Evolutionary conservation across 2,329 filamentous ascomycete species (phyloP).

Genomic region (Sporothrix luriei): DNA sequence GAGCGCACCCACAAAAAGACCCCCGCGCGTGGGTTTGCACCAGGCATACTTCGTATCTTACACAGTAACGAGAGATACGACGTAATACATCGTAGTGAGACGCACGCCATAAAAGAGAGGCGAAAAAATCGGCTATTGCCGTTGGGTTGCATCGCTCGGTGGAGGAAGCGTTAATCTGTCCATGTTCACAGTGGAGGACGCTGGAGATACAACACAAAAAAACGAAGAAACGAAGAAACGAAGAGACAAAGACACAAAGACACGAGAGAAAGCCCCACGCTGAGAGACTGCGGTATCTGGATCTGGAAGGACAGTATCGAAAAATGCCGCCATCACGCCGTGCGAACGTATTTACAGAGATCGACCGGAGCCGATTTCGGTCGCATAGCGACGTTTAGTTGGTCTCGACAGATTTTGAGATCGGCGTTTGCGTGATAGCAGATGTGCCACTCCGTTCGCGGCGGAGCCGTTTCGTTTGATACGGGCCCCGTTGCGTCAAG

Average conservation of each 20-base stretch:
- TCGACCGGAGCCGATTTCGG: not conserved
- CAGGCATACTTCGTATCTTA: not conserved
- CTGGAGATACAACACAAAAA: not conserved
- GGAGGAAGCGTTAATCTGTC: not conserved
- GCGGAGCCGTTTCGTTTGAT: constrained; percentile 9
- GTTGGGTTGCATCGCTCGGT: constrained; percentile 14
- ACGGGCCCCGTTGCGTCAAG: no score
- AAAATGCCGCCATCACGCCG: not conserved
- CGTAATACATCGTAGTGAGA: not conserved
- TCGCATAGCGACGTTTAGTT: not conserved
- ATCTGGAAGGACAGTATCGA: no score
- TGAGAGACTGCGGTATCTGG: no score
- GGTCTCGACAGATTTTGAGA: not conserved
- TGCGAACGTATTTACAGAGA: not conserved
- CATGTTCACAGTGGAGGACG: not conserved
- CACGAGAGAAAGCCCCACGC: not conserved
- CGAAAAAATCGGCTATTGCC: constrained; percentile 4
- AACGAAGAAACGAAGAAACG: not conserved
- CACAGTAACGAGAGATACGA: no score
- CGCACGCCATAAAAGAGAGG: not conserved
- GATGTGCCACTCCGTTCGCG: not conserved
- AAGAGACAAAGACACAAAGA: not conserved
- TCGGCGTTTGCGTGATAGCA: not conserved
- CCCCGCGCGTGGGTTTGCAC: not conserved
- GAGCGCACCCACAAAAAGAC: not conserved